Evolutionary conservation across 306 rosid genomes (phyloP).

Genomic region (Prunus fruticosa): DNA sequence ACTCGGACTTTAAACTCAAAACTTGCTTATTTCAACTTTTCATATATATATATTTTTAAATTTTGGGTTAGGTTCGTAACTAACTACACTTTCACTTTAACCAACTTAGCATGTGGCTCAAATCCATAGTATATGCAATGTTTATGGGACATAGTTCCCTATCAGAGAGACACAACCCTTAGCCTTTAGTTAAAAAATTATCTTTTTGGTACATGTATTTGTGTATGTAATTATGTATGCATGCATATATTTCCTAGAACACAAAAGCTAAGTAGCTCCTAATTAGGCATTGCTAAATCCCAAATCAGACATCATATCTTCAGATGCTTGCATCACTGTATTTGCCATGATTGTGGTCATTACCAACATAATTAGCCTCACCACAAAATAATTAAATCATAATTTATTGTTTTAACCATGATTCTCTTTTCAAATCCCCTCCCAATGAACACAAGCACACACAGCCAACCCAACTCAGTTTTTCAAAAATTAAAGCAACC

Average conservation of each 20-base stretch:
- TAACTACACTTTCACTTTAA: background rate
- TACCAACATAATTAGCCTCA: background rate
- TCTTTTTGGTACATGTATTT: background rate
- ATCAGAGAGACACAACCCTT: background rate
- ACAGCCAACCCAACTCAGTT: conserved; percentile 10
- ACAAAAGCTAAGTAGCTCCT: background rate
- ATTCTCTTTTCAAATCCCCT: background rate
- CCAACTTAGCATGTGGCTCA: conserved; percentile 9
- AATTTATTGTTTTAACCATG: background rate
- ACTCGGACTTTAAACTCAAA: too few relatives aligned
- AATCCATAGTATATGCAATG: background rate
- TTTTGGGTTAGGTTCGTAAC: background rate
- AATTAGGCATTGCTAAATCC: background rate
- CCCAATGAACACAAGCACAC: background rate
- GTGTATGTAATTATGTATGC: too few relatives aligned
- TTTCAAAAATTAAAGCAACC: background rate
- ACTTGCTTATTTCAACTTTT: background rate
- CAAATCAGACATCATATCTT: background rate
- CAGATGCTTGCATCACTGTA: conserved; percentile 4
- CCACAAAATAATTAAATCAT: background rate
- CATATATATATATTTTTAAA: background rate
- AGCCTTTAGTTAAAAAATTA: background rate
- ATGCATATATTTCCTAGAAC: too few relatives aligned
- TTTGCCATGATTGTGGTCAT: background rate
- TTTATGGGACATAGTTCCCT: conserved; percentile 9